Conservation (phyloP, 1,139 yeast genomes). For the Geotrichum siamense region DNA sequence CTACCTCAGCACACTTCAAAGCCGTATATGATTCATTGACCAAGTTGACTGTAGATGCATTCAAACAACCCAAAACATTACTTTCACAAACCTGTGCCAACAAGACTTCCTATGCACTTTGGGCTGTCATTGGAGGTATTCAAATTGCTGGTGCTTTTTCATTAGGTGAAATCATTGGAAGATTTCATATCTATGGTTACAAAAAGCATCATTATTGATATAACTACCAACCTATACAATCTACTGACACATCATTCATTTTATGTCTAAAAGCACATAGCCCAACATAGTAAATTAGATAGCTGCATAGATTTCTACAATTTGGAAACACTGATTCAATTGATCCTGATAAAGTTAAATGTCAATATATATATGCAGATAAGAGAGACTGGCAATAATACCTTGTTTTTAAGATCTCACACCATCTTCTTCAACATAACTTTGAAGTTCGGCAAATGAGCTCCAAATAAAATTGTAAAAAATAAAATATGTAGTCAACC, state of each 20-base stretch:
- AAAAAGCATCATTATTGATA: constrained; percentile 26
- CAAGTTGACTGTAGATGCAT: constrained; percentile 45
- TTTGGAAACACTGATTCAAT: too few species aligned
- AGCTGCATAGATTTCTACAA: constrained; percentile 9
- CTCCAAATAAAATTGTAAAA: too few species aligned
- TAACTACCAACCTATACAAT: constrained; percentile 3
- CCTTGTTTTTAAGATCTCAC: too few species aligned
- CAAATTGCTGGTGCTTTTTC: constrained; percentile 90
- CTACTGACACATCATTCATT: not conserved
- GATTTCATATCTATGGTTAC: constrained; percentile 86
- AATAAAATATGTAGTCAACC: too few species aligned
- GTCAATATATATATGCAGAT: too few species aligned
- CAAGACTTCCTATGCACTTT: constrained; percentile 50
- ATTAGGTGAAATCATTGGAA: constrained; percentile 93
- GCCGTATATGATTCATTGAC: constrained; percentile 56
- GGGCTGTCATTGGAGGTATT: constrained; percentile 68
- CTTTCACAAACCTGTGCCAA: constrained; percentile 40
- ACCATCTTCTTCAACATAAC: too few species aligned
- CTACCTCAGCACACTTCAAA: constrained; percentile 70
- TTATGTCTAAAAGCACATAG: too few species aligned
- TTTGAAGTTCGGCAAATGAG: too few species aligned
- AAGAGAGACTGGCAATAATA: too few species aligned
- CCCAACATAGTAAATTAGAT: too few species aligned
- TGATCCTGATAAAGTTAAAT: too few species aligned
- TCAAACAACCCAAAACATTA: constrained; percentile 34